Percentiles rank a stretch among this genome's conserved stretches.
phyloP scores from a whole-genome alignment of 2,329 filamentous ascomycete genomes.

The Colletotrichum cereale region DNA sequence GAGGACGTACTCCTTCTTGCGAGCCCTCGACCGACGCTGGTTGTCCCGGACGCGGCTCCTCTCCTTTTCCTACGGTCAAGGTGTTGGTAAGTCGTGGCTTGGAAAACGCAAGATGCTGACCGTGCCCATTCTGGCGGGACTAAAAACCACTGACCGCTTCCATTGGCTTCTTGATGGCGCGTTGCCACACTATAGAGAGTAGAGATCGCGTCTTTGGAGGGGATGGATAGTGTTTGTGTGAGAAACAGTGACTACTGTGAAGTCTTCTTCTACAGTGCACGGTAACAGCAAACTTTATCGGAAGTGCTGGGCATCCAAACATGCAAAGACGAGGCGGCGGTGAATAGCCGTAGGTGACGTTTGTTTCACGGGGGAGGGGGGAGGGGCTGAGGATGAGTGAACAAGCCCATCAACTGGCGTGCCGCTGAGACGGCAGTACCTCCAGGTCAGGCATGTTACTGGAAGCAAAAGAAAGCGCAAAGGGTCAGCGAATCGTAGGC shows the following conservation, averaged over 20 bases:
- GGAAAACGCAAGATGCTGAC: background rate
- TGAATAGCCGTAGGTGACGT: conserved; percentile 21
- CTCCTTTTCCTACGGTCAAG: conserved; percentile 32
- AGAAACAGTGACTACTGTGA: background rate
- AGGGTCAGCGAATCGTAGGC: conserved; percentile 19
- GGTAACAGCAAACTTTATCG: conserved; percentile 7
- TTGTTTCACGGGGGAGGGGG: conserved; percentile 17
- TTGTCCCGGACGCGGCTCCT: conserved; percentile 76
- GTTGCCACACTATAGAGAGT: background rate
- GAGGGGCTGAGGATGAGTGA: conserved; percentile 20
- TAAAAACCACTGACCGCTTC: conserved; percentile 33
- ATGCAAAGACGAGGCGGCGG: conserved; percentile 24
- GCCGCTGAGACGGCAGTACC: conserved; percentile 1
- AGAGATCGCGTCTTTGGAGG: background rate
- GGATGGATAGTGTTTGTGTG: background rate
- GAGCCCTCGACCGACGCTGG: conserved; percentile 80
- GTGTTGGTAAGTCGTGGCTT: conserved; percentile 29
- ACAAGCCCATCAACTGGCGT: conserved; percentile 12
- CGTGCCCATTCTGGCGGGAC: background rate
- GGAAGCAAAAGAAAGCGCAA: conserved; percentile 33
- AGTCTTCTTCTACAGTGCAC: background rate
- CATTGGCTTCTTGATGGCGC: conserved; percentile 25
- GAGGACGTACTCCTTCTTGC: conserved; percentile 79
- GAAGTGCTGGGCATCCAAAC: conserved; percentile 21
- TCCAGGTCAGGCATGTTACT: conserved; percentile 11